A percentile compares a stretch with the other conserved stretches of the same genome.
These are phyloP conservation scores for Miscanthus sacchariflorus DNA, from an alignment of 202 grass and related monocot species.

Conservation along the genomic window DNA sequence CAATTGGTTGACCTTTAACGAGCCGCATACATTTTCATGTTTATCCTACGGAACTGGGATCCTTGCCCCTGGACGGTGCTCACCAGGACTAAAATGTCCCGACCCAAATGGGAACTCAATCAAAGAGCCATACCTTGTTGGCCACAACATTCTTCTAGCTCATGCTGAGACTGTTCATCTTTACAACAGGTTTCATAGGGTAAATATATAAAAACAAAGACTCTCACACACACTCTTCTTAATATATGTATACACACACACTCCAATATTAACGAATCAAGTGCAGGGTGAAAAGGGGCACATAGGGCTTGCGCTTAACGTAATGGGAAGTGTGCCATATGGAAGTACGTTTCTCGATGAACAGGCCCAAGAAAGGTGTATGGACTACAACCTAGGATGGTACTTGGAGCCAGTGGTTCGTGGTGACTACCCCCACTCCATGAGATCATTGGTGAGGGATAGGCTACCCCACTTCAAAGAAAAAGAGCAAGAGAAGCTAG, in stretches of 20 bases:
- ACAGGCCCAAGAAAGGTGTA: background rate
- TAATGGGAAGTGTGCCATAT: conserved; percentile 14
- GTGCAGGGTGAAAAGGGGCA: background rate
- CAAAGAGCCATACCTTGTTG: conserved; percentile 50
- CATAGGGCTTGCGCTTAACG: background rate
- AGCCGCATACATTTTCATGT: background rate
- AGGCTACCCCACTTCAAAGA: conserved; percentile 26
- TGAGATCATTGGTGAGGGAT: conserved; percentile 9
- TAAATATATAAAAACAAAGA: background rate
- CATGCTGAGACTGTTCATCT: conserved; percentile 37
- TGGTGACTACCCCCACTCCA: conserved; percentile 44
- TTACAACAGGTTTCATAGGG: conserved; percentile 40
- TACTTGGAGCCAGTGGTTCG: conserved; percentile 32
- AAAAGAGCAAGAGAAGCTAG: background rate
- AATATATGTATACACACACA: too few species aligned
- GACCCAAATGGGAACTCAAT: background rate
- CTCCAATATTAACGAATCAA: background rate
- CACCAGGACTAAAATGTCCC: background rate
- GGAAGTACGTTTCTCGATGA: background rate
- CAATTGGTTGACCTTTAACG: conserved; percentile 61
- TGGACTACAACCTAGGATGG: conserved; percentile 39
- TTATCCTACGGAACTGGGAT: conserved; percentile 10
- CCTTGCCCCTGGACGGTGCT: conserved; percentile 50
- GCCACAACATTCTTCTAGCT: conserved; percentile 52
- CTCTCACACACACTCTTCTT: too few species aligned